Evolutionary conservation across 306 rosid genomes (phyloP), one percentile per base, ranked within the genome.

Genomic region (Benincasa hispida): DNA sequence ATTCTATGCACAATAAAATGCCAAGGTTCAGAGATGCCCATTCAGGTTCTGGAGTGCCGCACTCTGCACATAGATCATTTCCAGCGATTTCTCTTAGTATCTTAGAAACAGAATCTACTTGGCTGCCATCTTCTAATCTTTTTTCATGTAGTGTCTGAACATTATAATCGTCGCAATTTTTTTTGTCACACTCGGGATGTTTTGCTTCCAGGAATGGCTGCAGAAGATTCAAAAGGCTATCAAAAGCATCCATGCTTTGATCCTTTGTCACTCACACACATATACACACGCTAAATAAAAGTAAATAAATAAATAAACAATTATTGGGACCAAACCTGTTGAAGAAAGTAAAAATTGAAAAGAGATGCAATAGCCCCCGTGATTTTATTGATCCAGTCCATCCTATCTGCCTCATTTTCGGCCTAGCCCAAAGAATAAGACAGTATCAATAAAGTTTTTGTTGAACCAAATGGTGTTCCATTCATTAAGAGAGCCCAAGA

Each of bases 11-110:
- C 32, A 94, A 63, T 74, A 94, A 87, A 80, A 94, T 82, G 62
- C 99, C 99, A 80, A 92, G 97, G 83, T 94, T 94, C 35, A 94
- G 85, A 83, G 99, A 94, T 75, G 99, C 97, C 99, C 99, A 94
- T 78, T 94, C 97, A 41, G 99, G 99, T 50, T 87, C 91, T 65
- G 90, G 82, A 84, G 96, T 79, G 83, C 91, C 78, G 79, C 97
- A 94, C 83, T 94, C 99, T 9, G 96, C 97, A 87, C 99, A 94
- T 25, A 76, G 74, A 85, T 88, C 93, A 89, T 94, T 94, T 83
- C 99, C 99, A 50, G 95, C 92, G 77, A 94, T 87, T 74, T 79
- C 90, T 82, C 94, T 81, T 79, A 94, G 92, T 78, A 86, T 82
- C 76, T 83, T 81, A 80, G 89, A 86, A 74, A 94, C 97, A 60